phyloP scores from a whole-genome alignment of 2,329 filamentous ascomycete species.

The Fusarium sp. region DNA sequence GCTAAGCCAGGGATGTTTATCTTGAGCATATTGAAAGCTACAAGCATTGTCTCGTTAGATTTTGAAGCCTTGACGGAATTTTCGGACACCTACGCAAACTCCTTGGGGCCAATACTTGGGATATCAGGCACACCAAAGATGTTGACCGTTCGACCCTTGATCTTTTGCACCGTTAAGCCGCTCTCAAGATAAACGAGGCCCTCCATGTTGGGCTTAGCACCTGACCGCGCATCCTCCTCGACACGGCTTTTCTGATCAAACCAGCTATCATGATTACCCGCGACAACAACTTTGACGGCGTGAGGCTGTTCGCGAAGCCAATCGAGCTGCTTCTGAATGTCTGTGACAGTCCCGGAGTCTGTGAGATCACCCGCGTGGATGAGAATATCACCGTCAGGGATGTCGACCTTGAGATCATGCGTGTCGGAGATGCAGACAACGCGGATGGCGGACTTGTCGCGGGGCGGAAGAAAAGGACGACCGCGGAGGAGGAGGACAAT shows the following conservation, averaged over 20 bases:
- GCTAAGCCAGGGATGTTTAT: conserved; percentile 77
- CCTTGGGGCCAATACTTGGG: conserved; percentile 77
- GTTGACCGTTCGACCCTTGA: conserved; percentile 66
- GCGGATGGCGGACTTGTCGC: conserved; percentile 70
- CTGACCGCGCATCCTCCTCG: conserved; percentile 66
- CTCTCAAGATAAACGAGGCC: conserved; percentile 82
- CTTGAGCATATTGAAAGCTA: conserved; percentile 79
- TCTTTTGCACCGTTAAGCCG: conserved; percentile 71
- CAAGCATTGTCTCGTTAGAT: conserved; percentile 18
- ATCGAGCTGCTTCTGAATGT: conserved; percentile 86
- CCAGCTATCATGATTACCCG: conserved; percentile 91
- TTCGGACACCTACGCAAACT: conserved; percentile 68
- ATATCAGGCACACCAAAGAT: conserved; percentile 88
- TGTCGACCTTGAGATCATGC: conserved; percentile 72
- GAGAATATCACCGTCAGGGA: conserved; percentile 85
- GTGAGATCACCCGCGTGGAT: conserved; percentile 92
- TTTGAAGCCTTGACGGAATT: not conserved
- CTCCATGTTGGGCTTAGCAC: conserved; percentile 72
- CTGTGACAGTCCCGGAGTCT: conserved; percentile 75
- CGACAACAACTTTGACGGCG: conserved; percentile 82
- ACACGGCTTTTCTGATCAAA: conserved; percentile 77
- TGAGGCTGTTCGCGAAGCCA: conserved; percentile 84
- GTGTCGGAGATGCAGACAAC: conserved; percentile 94
- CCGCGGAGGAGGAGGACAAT: conserved; percentile 77
- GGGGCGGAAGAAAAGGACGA: conserved; percentile 69